Conservation (phyloP, 371 early-diverging fungal genomes). For the Phascolomyces articulosus region DNA sequence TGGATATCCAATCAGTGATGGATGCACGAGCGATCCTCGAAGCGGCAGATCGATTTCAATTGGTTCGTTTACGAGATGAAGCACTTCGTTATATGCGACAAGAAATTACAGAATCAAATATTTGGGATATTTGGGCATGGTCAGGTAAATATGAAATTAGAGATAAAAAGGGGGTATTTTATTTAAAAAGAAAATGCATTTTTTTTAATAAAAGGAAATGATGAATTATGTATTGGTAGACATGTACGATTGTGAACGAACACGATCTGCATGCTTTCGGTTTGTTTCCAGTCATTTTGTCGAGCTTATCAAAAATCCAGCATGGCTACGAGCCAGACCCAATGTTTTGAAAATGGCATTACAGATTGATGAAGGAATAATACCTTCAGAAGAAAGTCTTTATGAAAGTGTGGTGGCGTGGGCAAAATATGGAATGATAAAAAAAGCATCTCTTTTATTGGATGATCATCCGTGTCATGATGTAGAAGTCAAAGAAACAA, state of each 20-base stretch:
- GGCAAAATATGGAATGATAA: slow-evolving; percentile 32
- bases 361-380: slow-evolving; percentile 47
- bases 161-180: background rate
- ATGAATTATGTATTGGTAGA: slow-evolving; percentile 17
- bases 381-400: slow-evolving; percentile 48
- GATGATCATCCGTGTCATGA: background rate
- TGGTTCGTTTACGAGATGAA: slow-evolving; percentile 46
- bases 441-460: background rate
- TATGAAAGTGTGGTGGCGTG: slow-evolving; percentile 55
- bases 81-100: slow-evolving; percentile 49
- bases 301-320: slow-evolving; percentile 34
- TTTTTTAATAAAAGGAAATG: background rate
- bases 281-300: slow-evolving; percentile 46
- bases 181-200: too few species aligned
- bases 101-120: slow-evolving; percentile 42
- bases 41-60: slow-evolving; percentile 58
- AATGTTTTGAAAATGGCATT: slow-evolving; percentile 49
- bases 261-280: slow-evolving; percentile 36
- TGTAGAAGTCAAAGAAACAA: background rate
- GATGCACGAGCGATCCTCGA: slow-evolving; percentile 54
- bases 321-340: slow-evolving; percentile 51
- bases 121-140: slow-evolving; percentile 63
- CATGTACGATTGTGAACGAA: slow-evolving; percentile 40
- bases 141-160: slow-evolving; percentile 24
- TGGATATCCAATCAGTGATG: slow-evolving; percentile 36